Percentiles rank a stretch among this genome's conserved stretches.
phyloP scores from a whole-genome alignment of 2,329 filamentous ascomycete genomes.

The Trichoderma sp. region DNA sequence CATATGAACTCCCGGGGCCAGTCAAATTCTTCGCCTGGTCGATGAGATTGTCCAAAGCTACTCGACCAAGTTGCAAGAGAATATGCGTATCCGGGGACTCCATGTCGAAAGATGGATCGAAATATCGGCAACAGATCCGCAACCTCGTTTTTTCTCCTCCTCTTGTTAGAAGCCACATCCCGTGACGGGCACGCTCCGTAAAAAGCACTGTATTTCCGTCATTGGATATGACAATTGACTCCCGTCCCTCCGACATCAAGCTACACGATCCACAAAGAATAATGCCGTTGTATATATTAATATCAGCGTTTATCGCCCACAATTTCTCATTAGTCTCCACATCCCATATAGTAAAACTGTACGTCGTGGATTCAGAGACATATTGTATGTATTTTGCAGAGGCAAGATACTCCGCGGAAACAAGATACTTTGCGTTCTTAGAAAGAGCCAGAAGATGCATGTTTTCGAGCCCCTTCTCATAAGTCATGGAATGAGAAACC shows the following conservation, averaged over 20 bases:
- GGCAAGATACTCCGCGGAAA: neutral
- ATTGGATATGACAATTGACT: neutral
- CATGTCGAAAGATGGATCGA: neutral
- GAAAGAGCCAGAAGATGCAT: neutral
- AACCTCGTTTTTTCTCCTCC: neutral
- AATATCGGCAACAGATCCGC: neutral
- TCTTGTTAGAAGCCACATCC: neutral
- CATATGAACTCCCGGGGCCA: fast-evolving
- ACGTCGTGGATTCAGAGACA: neutral
- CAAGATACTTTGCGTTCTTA: neutral
- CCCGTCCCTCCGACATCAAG: neutral
- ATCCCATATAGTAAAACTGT: neutral
- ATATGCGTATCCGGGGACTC: neutral
- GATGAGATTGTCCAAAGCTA: neutral
- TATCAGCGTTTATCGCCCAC: neutral
- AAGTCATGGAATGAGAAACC: neutral
- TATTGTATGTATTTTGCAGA: neutral
- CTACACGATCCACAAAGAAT: neutral
- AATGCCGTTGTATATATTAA: neutral
- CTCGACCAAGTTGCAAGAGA: neutral
- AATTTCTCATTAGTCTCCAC: neutral
- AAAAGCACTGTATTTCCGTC: neutral
- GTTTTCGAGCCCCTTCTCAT: neutral
- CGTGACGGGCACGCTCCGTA: neutral
- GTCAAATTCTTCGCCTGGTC: neutral